Conservation (phyloP, 2,329 filamentous ascomycete species). For the Botryotinia convoluta region DNA sequence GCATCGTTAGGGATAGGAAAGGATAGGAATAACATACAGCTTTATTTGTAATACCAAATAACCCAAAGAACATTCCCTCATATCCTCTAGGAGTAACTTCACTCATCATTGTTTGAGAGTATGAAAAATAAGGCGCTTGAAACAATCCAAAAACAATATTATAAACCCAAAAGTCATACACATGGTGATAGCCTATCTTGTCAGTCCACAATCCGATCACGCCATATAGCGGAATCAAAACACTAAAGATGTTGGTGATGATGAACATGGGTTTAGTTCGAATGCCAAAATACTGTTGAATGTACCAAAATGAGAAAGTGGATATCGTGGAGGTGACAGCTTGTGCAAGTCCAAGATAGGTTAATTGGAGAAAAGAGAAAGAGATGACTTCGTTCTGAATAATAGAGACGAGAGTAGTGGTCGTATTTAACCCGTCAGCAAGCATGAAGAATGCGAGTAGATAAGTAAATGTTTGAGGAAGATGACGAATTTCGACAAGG, state of each 20-base stretch:
- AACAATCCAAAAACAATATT: constrained; percentile 44
- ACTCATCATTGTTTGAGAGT: constrained; percentile 46
- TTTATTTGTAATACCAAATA: constrained; percentile 45
- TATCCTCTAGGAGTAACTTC: constrained; percentile 44
- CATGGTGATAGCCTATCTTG: constrained; percentile 42
- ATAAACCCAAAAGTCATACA: constrained; percentile 44
- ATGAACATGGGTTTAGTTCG: constrained; percentile 45
- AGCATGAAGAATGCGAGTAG: constrained; percentile 44
- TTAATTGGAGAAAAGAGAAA: constrained; percentile 44
- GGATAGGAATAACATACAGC: constrained; percentile 36
- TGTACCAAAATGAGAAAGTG: constrained; percentile 45
- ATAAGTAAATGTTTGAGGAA: constrained; percentile 44
- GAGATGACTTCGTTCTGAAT: constrained; percentile 43
- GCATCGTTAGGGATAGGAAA: too few relatives aligned
- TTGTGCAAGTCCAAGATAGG: constrained; percentile 43
- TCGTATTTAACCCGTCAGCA: constrained; percentile 44
- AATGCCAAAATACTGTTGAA: constrained; percentile 43
- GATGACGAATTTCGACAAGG: constrained; percentile 39
- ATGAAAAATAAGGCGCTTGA: constrained; percentile 45
- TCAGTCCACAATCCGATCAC: constrained; percentile 44
- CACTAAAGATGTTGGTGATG: constrained; percentile 43
- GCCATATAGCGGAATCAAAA: constrained; percentile 44
- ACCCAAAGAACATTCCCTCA: constrained; percentile 46
- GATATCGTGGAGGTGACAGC: constrained; percentile 41
- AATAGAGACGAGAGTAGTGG: constrained; percentile 41